Evolutionary conservation across 768 basidiomycete species (phyloP).

Genomic region (Agaricus subrufescens): DNA sequence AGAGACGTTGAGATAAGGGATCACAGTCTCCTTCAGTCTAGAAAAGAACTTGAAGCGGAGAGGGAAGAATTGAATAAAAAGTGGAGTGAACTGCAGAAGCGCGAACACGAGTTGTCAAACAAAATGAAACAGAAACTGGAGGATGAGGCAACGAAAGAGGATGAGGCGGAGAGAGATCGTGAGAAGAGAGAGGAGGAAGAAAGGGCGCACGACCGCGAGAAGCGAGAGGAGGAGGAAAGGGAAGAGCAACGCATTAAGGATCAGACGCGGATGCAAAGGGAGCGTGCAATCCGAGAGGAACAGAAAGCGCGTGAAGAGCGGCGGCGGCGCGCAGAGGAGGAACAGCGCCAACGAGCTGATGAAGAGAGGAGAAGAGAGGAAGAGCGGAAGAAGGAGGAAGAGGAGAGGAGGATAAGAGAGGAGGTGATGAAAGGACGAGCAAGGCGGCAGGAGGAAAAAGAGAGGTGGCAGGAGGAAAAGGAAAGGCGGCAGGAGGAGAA

Average conservation of each 20-base stretch:
- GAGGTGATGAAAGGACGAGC: slow-evolving; percentile 1
- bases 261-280: slow-evolving; percentile 4
- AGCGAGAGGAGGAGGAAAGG: slow-evolving; percentile 11
- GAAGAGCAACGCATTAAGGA: background rate
- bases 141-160: slow-evolving; percentile 10
- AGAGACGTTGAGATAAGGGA: slow-evolving; percentile 12
- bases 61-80: slow-evolving; percentile 10
- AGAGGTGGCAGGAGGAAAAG: slow-evolving; percentile 11
- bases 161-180: slow-evolving; percentile 12
- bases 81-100: slow-evolving; percentile 14
- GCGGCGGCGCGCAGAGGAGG: slow-evolving; percentile 13
- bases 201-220: slow-evolving; percentile 15
- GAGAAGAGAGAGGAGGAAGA: slow-evolving; percentile 12
- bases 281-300: slow-evolving; percentile 15
- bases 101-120: slow-evolving; percentile 9
- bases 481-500: slow-evolving; percentile 11
- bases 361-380: slow-evolving; percentile 9
- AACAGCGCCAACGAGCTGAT: slow-evolving; percentile 19
- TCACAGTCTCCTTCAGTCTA: slow-evolving; percentile 12
- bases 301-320: slow-evolving; percentile 11
- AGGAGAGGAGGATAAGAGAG: slow-evolving; percentile 17
- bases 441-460: background rate
- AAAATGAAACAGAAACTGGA: slow-evolving; percentile 5
- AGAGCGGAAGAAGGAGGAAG: slow-evolving; percentile 13
- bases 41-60: slow-evolving; percentile 15